Conservation (phyloP, 352 stramenopile species). For the Pythium brachiatum region DNA sequence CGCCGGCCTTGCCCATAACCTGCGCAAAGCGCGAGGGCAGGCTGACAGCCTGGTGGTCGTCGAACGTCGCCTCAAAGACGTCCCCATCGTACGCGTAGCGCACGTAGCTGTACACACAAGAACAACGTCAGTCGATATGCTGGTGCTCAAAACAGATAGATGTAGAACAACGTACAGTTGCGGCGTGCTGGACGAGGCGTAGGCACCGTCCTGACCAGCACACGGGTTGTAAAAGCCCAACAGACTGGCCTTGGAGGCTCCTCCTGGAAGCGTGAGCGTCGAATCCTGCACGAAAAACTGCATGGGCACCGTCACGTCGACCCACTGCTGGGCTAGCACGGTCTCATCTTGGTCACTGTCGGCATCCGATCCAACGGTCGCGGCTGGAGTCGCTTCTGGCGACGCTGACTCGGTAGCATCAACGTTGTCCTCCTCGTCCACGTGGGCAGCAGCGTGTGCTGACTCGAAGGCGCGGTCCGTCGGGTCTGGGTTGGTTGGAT, state of each 20-base stretch:
- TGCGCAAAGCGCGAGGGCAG: conserved; percentile 74
- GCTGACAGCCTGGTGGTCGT: conserved; percentile 65
- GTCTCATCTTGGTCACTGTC: conserved; percentile 28
- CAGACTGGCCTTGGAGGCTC: conserved; percentile 59
- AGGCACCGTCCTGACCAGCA: conserved; percentile 41
- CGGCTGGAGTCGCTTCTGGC: conserved; percentile 13
- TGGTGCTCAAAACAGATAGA: neutral
- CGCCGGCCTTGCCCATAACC: conserved; percentile 60
- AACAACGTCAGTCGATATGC: neutral
- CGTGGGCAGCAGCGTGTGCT: neutral
- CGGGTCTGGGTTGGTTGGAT: conserved; percentile 57
- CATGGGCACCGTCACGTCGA: conserved; percentile 77
- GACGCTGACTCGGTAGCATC: neutral
- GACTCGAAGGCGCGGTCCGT: conserved; percentile 23
- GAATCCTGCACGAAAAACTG: conserved; percentile 83
- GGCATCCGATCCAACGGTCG: neutral
- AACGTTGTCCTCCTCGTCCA: neutral
- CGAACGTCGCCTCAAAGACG: conserved; percentile 83
- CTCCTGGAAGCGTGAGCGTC: conserved; percentile 41
- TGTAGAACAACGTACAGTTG: conserved; percentile 49
- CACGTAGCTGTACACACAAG: conserved; percentile 48
- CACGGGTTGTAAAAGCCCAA: conserved; percentile 85
- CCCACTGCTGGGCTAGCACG: conserved; percentile 43
- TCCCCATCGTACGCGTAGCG: conserved; percentile 68
- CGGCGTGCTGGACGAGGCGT: conserved; percentile 33